These are phyloP conservation scores for Cercophora newfieldiana DNA, from an alignment of 495 filamentous ascomycete genomes.

Conservation along the genomic window DNA sequence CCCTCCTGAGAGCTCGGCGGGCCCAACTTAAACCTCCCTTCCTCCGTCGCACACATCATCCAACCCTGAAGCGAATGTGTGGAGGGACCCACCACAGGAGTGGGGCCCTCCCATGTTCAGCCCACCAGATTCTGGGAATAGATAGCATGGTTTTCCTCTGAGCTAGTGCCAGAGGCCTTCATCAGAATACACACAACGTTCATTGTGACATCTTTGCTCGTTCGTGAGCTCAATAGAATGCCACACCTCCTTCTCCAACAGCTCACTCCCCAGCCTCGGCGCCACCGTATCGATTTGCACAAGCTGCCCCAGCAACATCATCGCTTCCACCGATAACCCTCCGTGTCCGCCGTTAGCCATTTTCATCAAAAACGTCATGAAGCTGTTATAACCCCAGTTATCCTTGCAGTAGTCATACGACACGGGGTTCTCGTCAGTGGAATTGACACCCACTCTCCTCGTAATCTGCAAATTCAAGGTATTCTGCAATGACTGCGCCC, in stretches of 20 bases:
- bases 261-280: neutral
- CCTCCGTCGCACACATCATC: neutral
- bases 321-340: neutral
- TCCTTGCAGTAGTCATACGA: neutral
- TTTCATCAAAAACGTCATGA: neutral
- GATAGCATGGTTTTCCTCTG: no score
- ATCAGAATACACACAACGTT: no score
- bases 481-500: neutral
- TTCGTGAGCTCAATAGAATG: neutral
- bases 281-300: neutral
- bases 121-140: no score
- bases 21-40: neutral
- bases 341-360: neutral
- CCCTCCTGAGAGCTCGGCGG: neutral
- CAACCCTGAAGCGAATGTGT: no score
- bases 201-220: no score
- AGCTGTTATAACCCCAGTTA: neutral
- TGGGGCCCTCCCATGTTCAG: no score
- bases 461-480: neutral
- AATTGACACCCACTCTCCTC: neutral
- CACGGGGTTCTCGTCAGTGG: no score
- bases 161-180: no score
- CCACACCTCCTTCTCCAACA: neutral
- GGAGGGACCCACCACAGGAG: no score
- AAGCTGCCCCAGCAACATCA: neutral